Conservation (phyloP, 2,329 filamentous ascomycete genomes). For the Cryphonectria japonica region DNA sequence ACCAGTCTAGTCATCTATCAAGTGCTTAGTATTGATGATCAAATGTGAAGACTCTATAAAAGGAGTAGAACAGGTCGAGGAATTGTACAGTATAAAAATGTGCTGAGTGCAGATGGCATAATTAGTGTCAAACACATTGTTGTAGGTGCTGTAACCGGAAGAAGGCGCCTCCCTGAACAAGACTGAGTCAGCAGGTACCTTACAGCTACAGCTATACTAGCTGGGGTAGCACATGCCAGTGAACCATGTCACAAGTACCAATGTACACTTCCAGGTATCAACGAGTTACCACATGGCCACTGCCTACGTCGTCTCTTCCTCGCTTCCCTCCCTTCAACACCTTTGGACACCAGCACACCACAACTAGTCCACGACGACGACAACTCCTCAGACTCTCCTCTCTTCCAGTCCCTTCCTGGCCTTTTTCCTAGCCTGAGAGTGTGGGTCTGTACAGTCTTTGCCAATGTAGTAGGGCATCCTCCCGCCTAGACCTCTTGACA, state of each 20-base stretch:
- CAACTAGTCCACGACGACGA: not conserved
- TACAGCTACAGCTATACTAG: not conserved
- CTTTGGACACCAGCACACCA: not conserved
- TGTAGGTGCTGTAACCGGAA: no score
- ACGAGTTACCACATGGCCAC: not conserved
- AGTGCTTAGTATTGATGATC: no score
- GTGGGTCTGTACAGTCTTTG: not conserved
- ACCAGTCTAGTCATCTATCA: no score
- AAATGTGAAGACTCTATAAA: no score
- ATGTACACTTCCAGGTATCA: not conserved
- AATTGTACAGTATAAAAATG: no score
- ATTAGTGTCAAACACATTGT: no score
- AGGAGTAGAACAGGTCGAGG: no score
- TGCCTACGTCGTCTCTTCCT: not conserved
- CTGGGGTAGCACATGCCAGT: not conserved
- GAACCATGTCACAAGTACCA: not conserved
- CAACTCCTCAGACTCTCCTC: not conserved
- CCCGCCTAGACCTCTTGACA: constrained; percentile 14
- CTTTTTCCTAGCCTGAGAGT: not conserved
- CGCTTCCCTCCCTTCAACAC: not conserved
- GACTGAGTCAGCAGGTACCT: not conserved
- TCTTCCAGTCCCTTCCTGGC: not conserved
- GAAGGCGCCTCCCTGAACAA: not conserved
- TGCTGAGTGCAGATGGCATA: no score
- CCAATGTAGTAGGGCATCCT: constrained; percentile 16